Conservation (phyloP, 1,284 basidiomycete genomes). For the Puccinia horiana region DNA sequence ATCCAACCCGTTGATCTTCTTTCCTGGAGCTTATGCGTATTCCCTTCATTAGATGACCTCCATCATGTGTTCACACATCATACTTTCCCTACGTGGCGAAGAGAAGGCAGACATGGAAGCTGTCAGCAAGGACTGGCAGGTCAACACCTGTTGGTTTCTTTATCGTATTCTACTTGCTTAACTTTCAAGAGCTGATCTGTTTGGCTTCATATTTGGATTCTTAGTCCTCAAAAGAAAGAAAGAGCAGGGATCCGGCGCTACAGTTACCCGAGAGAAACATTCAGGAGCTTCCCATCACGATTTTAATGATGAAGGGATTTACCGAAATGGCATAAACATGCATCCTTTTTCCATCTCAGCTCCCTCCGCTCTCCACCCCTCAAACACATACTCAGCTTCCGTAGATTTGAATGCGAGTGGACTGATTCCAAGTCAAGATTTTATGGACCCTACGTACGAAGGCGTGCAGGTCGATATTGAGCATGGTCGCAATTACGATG, state of each 20-base stretch:
- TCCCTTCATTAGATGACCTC: constrained; percentile 43
- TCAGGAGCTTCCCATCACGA: neutral
- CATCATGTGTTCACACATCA: constrained; percentile 49
- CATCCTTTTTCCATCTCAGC: constrained; percentile 35
- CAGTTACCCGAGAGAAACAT: constrained; percentile 18
- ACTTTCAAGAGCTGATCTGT: neutral
- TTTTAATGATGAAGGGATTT: constrained; percentile 15
- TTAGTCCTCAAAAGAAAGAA: constrained; percentile 39
- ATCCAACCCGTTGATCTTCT: neutral
- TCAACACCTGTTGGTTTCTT: constrained; percentile 43
- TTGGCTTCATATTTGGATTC: neutral
- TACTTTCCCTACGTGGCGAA: constrained; percentile 44
- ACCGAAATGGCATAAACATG: constrained; percentile 27
- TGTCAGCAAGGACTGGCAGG: constrained; percentile 48
- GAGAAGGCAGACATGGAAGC: constrained; percentile 41
- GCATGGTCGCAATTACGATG: constrained; percentile 22
- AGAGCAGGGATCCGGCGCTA: neutral
- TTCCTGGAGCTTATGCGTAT: neutral
- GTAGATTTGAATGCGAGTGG: constrained; percentile 3
- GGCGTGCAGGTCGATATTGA: constrained; percentile 47
- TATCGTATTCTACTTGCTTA: neutral
- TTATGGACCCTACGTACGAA: constrained; percentile 12
- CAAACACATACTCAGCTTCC: neutral
- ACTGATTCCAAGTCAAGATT: constrained; percentile 22
- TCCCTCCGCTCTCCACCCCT: constrained; percentile 3